Conservation (phyloP, 345 rosid species). For the Eucalyptus marginata region DNA sequence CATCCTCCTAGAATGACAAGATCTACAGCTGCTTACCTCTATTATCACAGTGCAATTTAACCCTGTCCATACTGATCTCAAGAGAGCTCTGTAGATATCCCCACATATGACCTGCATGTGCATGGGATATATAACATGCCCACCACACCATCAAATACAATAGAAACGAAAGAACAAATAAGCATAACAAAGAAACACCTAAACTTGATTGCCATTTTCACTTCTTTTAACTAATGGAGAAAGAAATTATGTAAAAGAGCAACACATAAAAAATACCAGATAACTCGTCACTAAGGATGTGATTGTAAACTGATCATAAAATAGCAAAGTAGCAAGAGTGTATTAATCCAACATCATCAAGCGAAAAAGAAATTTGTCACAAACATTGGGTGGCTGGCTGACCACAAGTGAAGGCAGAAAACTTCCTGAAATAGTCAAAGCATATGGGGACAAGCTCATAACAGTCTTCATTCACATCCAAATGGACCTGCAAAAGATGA, state of each 20-base stretch:
- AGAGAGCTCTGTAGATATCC: constrained; percentile 23
- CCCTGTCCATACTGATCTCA: constrained; percentile 20
- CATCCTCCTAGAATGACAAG: not conserved
- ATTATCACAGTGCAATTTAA: constrained; percentile 13
- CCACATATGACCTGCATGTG: constrained; percentile 34
- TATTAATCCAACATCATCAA: constrained; percentile 45
- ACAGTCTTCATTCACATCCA: constrained; percentile 23
- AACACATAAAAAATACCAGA: not conserved
- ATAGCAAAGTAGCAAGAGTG: constrained; percentile 8
- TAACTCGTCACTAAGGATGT: not conserved
- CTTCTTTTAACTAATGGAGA: not conserved
- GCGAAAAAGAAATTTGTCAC: constrained; percentile 39
- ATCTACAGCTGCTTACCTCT: constrained; percentile 36
- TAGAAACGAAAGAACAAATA: constrained; percentile 5
- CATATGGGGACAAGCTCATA: constrained; percentile 30
- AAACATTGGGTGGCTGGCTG: constrained; percentile 32
- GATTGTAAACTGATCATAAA: not conserved
- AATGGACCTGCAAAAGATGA: constrained; percentile 52
- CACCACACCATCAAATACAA: constrained; percentile 19
- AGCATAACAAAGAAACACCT: not conserved
- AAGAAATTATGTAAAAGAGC: not conserved
- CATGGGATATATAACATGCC: constrained; percentile 24
- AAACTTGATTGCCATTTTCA: not conserved
- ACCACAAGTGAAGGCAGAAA: constrained; percentile 34
- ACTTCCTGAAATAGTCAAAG: constrained; percentile 31